Conservation (phyloP, 495 filamentous ascomycete genomes). For the Penicillium malachiteum region DNA sequence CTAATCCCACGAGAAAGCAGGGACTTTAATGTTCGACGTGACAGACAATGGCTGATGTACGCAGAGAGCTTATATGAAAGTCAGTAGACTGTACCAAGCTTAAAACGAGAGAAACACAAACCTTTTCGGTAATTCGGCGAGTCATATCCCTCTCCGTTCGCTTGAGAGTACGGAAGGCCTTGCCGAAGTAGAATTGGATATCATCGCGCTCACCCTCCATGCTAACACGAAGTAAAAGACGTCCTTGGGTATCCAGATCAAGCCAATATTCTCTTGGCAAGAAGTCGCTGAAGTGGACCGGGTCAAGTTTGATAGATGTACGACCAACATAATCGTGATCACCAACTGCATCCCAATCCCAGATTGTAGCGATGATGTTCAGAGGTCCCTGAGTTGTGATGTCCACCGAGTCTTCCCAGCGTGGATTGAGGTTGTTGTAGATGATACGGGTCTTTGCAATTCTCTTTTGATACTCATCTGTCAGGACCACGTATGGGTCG, state of each 20-base stretch:
- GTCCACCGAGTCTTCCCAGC: constrained; percentile 97
- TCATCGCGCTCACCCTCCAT: constrained; percentile 99
- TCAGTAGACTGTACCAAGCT: not conserved
- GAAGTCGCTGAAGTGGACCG: constrained; percentile 92
- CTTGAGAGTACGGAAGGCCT: constrained; percentile 92
- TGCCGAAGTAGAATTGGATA: constrained; percentile 98
- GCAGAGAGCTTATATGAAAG: constrained; percentile 66
- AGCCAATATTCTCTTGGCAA: constrained; percentile 95
- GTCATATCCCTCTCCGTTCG: constrained; percentile 97
- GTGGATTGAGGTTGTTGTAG: constrained; percentile 86
- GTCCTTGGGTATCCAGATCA: constrained; percentile 92
- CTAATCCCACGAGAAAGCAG: constrained; percentile 71
- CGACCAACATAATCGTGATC: constrained; percentile 97
- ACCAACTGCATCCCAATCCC: constrained; percentile 97
- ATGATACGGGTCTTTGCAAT: constrained; percentile 92
- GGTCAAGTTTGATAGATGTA: constrained; percentile 92
- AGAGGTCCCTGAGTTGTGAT: constrained; percentile 89
- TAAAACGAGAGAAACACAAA: constrained; percentile 37
- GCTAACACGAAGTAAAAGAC: constrained; percentile 83
- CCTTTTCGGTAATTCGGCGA: constrained; percentile 96
- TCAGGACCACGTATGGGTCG: constrained; percentile 95
- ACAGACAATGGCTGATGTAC: constrained; percentile 90
- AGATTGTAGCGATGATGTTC: constrained; percentile 94
- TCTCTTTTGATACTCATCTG: constrained; percentile 98
- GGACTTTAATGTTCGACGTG: constrained; percentile 70